Evolutionary conservation across 2,329 filamentous ascomycete species (phyloP).

Genomic region (Ceratocystis lukuohia): DNA sequence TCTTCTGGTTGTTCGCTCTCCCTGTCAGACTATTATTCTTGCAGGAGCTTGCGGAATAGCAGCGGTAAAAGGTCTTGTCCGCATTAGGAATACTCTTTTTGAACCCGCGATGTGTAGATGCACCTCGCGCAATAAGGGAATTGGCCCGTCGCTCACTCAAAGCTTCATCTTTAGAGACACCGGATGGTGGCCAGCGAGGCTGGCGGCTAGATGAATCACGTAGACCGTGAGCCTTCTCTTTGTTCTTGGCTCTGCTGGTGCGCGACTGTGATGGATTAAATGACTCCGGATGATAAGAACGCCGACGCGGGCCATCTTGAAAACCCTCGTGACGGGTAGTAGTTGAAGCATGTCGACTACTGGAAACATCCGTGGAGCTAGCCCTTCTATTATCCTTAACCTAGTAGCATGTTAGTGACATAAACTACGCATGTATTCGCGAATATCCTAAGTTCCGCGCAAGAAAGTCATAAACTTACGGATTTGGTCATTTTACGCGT

Average conservation of each 20-base stretch:
- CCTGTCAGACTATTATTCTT: constrained; percentile 17
- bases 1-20: constrained; percentile 20
- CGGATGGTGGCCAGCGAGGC: constrained; percentile 41
- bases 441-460: neutral
- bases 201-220: constrained; percentile 16
- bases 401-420: constrained; percentile 12
- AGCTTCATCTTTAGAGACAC: constrained; percentile 36
- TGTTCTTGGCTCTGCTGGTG: constrained; percentile 16
- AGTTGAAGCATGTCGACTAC: constrained; percentile 12
- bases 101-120: constrained; percentile 43
- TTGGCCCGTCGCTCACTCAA: constrained; percentile 41
- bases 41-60: constrained; percentile 32
- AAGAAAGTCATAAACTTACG: constrained; percentile 2
- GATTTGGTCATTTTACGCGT: constrained; percentile 17
- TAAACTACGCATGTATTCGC: neutral
- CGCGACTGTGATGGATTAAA: constrained; percentile 20
- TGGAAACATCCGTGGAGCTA: constrained; percentile 16
- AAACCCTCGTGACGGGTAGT: constrained; percentile 11
- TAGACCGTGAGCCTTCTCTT: constrained; percentile 9
- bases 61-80: constrained; percentile 40
- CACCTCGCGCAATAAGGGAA: constrained; percentile 45
- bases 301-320: constrained; percentile 13
- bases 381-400: constrained; percentile 17
- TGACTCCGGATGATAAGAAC: constrained; percentile 16
- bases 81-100: constrained; percentile 41